phyloP scores from a whole-genome alignment of 345 rosid genomes.

The Triadica sebifera region DNA sequence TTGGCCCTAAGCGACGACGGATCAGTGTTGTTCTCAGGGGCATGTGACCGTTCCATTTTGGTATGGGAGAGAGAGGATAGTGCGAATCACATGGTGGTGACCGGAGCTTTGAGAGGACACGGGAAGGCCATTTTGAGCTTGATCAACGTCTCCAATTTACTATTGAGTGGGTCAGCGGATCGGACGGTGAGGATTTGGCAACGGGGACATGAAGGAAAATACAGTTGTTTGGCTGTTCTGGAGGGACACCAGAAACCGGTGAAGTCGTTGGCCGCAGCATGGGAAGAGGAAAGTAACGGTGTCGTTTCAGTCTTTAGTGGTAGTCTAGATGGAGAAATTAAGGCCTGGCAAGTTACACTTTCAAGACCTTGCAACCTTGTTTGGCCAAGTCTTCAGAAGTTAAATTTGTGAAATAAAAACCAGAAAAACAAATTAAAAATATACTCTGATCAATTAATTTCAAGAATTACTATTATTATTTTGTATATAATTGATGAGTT shows the following conservation, averaged over 20 bases:
- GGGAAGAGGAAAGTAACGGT: constrained; percentile 36
- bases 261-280: constrained; percentile 64
- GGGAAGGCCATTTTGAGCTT: constrained; percentile 64
- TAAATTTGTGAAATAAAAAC: neutral
- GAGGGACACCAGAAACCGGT: constrained; percentile 74
- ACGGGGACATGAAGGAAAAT: constrained; percentile 51
- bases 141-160: constrained; percentile 50
- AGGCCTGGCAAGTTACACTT: constrained; percentile 56
- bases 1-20: constrained; percentile 70
- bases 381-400: neutral
- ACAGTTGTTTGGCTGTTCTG: constrained; percentile 60
- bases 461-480: neutral
- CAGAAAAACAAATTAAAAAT: neutral
- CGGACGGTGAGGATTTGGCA: constrained; percentile 83
- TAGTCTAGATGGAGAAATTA: constrained; percentile 75
- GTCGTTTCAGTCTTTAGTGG: constrained; percentile 62
- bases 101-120: constrained; percentile 88
- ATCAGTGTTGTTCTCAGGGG: constrained; percentile 77
- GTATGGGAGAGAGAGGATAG: constrained; percentile 93
- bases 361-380: constrained; percentile 31
- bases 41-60: constrained; percentile 90
- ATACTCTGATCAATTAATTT: neutral
- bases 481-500: neutral
- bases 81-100: constrained; percentile 63
- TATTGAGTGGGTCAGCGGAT: constrained; percentile 91